A percentile compares a stretch with the other conserved stretches of the same genome.
Conservation (phyloP, 306 rosid genomes). For the Fragaria iinumae region DNA sequence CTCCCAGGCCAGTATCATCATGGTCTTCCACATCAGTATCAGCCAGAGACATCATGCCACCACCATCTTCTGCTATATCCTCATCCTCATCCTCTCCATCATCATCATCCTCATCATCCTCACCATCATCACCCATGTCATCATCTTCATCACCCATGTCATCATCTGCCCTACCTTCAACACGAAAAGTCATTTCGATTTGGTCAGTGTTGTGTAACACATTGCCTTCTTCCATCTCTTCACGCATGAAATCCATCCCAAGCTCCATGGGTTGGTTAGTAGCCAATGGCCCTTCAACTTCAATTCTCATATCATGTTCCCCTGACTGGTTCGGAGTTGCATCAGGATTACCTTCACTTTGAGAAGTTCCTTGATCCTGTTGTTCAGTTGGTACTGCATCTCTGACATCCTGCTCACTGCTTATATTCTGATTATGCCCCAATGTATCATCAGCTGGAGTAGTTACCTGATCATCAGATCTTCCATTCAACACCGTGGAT, state of each 20-base stretch:
- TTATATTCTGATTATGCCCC: conserved; percentile 51
- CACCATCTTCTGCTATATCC: conserved; percentile 94
- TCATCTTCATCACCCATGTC: conserved; percentile 98
- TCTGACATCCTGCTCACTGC: conserved; percentile 55
- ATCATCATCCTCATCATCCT: conserved; percentile 95
- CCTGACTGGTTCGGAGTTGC: conserved; percentile 50
- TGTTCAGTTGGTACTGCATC: conserved; percentile 49
- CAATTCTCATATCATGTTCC: conserved; percentile 74
- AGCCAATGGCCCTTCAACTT: conserved; percentile 58
- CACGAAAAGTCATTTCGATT: conserved; percentile 84
- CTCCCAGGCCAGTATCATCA: conserved; percentile 87
- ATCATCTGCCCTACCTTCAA: conserved; percentile 86
- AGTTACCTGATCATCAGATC: conserved; percentile 58
- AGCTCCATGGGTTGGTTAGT: conserved; percentile 68
- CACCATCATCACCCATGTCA: conserved; percentile 97
- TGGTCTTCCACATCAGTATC: conserved; percentile 96
- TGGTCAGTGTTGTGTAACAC: conserved; percentile 71
- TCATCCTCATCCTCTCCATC: conserved; percentile 95
- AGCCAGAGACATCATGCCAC: conserved; percentile 85
- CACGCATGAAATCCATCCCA: conserved; percentile 89
- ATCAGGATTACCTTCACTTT: conserved; percentile 43
- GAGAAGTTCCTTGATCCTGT: conserved; percentile 53
- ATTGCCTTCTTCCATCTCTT: conserved; percentile 76
- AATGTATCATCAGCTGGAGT: conserved; percentile 51
- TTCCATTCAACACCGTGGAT: conserved; percentile 52